Evolutionary conservation across 1,284 basidiomycete genomes (phyloP).

Genomic region (Rhodotorula glutinis): DNA sequence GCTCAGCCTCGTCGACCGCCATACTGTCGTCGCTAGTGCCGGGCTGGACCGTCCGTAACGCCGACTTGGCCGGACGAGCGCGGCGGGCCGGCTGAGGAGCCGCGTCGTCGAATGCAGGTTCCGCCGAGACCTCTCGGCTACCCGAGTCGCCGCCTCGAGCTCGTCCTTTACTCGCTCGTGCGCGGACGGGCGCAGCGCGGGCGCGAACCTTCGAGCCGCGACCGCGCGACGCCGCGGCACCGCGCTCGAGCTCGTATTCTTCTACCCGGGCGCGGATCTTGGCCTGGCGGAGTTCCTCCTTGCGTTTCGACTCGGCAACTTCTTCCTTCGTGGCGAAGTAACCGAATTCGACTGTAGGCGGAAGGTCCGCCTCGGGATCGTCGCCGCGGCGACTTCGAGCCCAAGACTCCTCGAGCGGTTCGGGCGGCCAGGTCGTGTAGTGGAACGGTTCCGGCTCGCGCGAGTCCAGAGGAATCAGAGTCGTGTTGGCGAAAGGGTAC

Average conservation of each 20-base stretch:
- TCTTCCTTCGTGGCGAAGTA: constrained; percentile 20
- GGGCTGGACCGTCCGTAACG: constrained; percentile 3
- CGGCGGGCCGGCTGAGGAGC: neutral
- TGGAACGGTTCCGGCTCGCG: constrained; percentile 21
- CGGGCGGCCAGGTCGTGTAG: constrained; percentile 18
- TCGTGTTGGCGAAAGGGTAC: constrained; percentile 26
- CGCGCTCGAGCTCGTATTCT: constrained; percentile 7
- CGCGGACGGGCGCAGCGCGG: neutral
- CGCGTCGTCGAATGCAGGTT: neutral
- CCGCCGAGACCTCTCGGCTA: constrained; percentile 7
- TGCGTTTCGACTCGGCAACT: neutral
- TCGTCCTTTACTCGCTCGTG: neutral
- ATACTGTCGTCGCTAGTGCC: neutral
- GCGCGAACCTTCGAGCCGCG: neutral
- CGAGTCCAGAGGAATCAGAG: constrained; percentile 23
- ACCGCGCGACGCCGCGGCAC: neutral
- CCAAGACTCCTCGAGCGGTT: constrained; percentile 21
- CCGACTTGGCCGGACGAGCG: constrained; percentile 12
- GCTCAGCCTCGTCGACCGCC: neutral
- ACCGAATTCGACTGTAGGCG: constrained; percentile 9
- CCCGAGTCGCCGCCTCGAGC: neutral
- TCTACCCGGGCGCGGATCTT: constrained; percentile 6
- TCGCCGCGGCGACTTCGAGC: constrained; percentile 20
- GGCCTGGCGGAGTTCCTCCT: constrained; percentile 14
- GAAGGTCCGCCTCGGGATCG: constrained; percentile 17